phyloP scores from a whole-genome alignment of 176 grass and related monocot genomes.

The Typha latifolia region DNA sequence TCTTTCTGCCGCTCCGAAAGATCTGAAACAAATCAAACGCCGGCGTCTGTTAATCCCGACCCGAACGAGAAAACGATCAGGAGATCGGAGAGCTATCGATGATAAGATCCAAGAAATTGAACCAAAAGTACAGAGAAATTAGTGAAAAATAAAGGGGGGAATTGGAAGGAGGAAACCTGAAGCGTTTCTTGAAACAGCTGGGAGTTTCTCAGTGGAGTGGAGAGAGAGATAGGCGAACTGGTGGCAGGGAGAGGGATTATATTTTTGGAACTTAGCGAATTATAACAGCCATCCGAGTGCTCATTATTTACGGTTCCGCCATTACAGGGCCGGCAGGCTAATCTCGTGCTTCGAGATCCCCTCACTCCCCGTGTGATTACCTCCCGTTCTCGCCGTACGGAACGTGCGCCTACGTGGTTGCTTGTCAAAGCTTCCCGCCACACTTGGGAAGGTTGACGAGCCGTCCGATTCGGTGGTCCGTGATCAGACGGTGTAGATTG shows the following conservation, averaged over 20 bases:
- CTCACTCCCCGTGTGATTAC: no score
- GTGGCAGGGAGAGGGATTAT: background rate
- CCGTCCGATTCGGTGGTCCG: background rate
- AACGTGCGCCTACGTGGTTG: background rate
- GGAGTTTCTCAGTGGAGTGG: background rate
- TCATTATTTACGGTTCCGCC: background rate
- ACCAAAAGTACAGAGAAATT: background rate
- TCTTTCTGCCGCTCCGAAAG: background rate
- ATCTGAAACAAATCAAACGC: background rate
- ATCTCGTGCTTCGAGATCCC: no score
- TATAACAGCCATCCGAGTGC: background rate
- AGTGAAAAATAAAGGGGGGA: background rate
- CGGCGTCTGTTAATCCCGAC: background rate
- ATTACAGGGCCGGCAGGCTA: no score
- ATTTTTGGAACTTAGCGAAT: background rate
- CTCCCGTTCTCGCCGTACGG: no score
- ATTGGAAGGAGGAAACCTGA: background rate
- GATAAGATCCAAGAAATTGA: background rate
- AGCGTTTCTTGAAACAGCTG: background rate
- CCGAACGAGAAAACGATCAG: background rate
- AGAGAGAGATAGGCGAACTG: background rate
- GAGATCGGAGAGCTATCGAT: background rate
- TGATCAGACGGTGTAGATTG: background rate
- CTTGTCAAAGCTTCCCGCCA: background rate
- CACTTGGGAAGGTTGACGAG: background rate